Conservation (phyloP, 441 rosid genomes). For the Gossypium schwendimanii region DNA sequence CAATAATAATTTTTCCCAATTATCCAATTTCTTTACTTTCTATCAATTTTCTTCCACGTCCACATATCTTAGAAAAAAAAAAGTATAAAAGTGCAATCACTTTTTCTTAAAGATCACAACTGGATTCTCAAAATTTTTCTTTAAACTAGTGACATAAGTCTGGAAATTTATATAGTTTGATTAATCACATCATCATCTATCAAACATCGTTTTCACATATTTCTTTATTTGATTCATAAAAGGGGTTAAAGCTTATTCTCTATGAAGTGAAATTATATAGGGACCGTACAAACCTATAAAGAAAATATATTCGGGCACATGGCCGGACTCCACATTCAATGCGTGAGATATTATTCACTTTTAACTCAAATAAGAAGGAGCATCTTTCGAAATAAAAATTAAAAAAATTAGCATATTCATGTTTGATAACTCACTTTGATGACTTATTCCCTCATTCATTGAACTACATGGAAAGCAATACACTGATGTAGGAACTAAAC, state of each 20-base stretch:
- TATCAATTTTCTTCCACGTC: conserved; percentile 1
- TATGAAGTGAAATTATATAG: neutral
- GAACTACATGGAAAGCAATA: neutral
- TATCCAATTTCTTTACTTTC: neutral
- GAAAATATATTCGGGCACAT: neutral
- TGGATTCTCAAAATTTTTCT: neutral
- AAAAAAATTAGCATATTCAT: no score
- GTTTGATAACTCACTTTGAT: no score
- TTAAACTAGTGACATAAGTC: neutral
- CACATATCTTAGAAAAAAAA: neutral
- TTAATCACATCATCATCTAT: neutral
- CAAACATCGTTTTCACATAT: neutral
- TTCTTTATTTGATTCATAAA: neutral
- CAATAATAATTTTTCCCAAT: no score
- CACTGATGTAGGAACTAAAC: neutral
- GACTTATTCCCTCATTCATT: no score
- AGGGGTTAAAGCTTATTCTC: neutral
- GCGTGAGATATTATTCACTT: no score
- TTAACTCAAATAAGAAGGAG: no score
- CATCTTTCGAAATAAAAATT: no score
- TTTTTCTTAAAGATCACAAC: conserved; percentile 4
- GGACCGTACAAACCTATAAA: neutral
- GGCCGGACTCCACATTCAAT: no score
- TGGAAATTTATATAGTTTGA: neutral
- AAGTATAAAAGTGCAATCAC: conserved; percentile 11